Evolutionary conservation across 2,329 filamentous ascomycete genomes (phyloP), one percentile per base, ranked within the genome.

Genomic region (Mycosphaerella sp.): DNA sequence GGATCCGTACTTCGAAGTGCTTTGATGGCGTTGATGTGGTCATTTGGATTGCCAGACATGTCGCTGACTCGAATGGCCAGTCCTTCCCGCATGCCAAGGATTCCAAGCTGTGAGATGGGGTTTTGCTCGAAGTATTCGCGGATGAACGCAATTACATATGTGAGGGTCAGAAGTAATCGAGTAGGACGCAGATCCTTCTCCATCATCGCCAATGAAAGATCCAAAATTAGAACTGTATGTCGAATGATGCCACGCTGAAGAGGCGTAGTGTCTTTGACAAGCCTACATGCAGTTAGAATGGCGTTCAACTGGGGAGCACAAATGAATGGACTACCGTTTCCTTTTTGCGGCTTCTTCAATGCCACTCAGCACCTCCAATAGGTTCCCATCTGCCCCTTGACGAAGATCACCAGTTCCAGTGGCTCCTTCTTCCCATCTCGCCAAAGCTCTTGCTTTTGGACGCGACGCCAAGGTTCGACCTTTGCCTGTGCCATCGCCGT

Each of bases 71-170:
- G 79, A 23, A 95, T 77, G 2, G 91, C 91, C 12, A 97, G 78
- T 12, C 93, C 93, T 69, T 97, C 93, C 58, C 88, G 83, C 87
- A 97, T 95, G 48, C 88, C 92, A 39, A 98, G 77, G 31, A 98
- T 86, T 23, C 87, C 91, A 53, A 98, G 81, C 73, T 98, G 93
- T 8, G 90, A 95, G 62, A 98, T 97, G 9, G 93, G 93, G 66
- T 98, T 98, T 72, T 98, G 93, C 72, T 97, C 93, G 68, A 97
- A 98, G 73, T 89, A 98, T 70, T 96, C 92, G 55, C 85, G 81
- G 46, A 97, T 86, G 71, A 97, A 98, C 54, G 90, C 86, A 59
- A 86, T 82, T 12, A 90, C 86, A 71, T 90, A 95, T 59, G 84
- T 84, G 66, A 96, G 79, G 49, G 85, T 86, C 32, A 96, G 80